Evolutionary conservation across 768 basidiomycete genomes (phyloP), one percentile per base, ranked within the genome.

Genomic region (Amanita jacksonii): DNA sequence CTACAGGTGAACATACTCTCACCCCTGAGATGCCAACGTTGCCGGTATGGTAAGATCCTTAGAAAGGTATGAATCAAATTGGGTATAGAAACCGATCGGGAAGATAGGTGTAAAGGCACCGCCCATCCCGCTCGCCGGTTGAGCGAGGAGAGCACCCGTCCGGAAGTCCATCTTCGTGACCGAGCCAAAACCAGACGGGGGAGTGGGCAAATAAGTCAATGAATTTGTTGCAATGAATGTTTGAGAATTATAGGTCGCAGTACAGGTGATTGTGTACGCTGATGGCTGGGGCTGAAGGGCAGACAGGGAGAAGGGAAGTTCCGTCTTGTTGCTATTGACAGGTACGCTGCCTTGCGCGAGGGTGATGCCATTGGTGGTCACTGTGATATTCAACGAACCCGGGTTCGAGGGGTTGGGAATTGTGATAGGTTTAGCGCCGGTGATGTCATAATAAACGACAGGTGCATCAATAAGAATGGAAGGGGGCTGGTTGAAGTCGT

Each of bases 51-150:
- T 57, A 1, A 77, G 52, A 54, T 86, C 77, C 5, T 62, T 54
- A 2, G 62, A 69, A 12, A 85, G 61, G 46, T 77, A 78, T 12
- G 58, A 57, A 31, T 70, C 73, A 37, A 82, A 80, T 4, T 67
- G 58, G 0, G 84, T 77, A 51, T 85, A 88, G 58, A 83, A 89
- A 0, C 85, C 85, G 35, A 85, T 72, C 0, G 87, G 84, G 45
- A 88, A 72, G 1, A 83, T 67, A 0, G 75, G 71, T 18, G 72
- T 66, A 49, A 72, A 79, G 5, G 60, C 49, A 8, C 73, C 71
- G 7, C 65, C 67, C 34, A 61, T 56, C n/a, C 77, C 76, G 35
- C 66, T 66, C 0, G 73, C 67, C 6, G 73, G 73, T 36, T 68
- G 60, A 1, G 74, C 77, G 30, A 77, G 53, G 31, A 80, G 47